Conservation (phyloP, 768 basidiomycete genomes). For the Fibroporia radiculosa region DNA sequence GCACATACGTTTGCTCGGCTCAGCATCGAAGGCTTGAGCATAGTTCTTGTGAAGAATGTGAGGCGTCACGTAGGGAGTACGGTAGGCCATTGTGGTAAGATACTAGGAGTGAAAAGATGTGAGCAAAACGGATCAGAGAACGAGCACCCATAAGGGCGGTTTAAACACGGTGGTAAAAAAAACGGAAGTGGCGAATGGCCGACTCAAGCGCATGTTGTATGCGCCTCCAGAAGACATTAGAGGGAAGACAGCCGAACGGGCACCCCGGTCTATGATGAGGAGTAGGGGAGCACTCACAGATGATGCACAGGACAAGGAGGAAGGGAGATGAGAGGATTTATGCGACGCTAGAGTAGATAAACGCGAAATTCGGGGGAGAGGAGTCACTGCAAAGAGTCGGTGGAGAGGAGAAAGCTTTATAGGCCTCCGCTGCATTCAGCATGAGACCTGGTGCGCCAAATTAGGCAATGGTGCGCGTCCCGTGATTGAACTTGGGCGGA, state of each 20-base stretch:
- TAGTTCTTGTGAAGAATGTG: constrained; percentile 86
- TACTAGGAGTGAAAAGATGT: constrained; percentile 1
- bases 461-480: constrained; percentile 9
- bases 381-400: constrained; percentile 1
- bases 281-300: background rate
- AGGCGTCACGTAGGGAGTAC: constrained; percentile 82
- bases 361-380: background rate
- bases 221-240: background rate
- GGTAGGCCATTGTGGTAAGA: constrained; percentile 49
- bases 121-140: background rate
- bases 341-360: background rate
- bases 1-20: constrained; percentile 50
- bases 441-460: constrained; percentile 9
- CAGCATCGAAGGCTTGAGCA: constrained; percentile 65
- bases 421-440: constrained; percentile 10
- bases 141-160: background rate
- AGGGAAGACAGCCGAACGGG: no score
- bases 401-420: constrained; percentile 12
- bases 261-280: no score
- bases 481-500: constrained; percentile 3
- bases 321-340: background rate
- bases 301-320: background rate
- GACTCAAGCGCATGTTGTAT: no score
- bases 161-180: background rate
- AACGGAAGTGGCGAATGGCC: no score